Conservation (phyloP, 129 eudicot genomes). For the Helianthus tuberosus region DNA sequence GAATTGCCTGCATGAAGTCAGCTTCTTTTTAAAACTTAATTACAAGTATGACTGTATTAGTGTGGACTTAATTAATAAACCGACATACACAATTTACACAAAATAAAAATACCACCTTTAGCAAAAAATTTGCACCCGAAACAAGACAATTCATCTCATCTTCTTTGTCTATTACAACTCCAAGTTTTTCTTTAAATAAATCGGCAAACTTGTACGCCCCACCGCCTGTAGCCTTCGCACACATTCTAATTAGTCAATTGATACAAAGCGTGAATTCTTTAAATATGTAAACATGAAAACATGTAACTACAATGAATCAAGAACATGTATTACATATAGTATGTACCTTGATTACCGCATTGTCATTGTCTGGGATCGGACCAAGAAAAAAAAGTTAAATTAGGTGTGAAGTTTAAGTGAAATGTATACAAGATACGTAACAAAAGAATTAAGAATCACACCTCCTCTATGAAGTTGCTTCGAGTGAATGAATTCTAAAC, state of each 20-base stretch:
- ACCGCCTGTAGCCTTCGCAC: constrained; percentile 98
- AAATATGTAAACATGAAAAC: constrained; percentile 10
- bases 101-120: constrained; percentile 60
- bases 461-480: constrained; percentile 93
- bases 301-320: neutral
- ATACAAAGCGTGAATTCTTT: neutral
- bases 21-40: neutral
- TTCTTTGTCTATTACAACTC: constrained; percentile 94
- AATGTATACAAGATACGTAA: constrained; percentile 1
- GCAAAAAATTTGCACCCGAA: constrained; percentile 94
- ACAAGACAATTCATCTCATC: constrained; percentile 98
- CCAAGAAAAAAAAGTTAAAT: neutral
- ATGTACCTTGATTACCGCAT: constrained; percentile 89
- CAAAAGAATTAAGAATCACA: constrained; percentile 27
- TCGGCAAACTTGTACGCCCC: constrained; percentile 97
- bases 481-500: constrained; percentile 88
- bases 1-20: constrained; percentile 70
- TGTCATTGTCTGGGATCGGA: constrained; percentile 48
- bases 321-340: neutral
- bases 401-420: constrained; percentile 12
- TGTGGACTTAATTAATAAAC: neutral
- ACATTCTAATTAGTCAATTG: constrained; percentile 34
- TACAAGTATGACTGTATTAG: neutral
- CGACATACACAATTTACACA: neutral
- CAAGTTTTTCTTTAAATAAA: constrained; percentile 94